Conservation (phyloP, 139 green algal species). For the Klebsormidium nitens region DNA sequence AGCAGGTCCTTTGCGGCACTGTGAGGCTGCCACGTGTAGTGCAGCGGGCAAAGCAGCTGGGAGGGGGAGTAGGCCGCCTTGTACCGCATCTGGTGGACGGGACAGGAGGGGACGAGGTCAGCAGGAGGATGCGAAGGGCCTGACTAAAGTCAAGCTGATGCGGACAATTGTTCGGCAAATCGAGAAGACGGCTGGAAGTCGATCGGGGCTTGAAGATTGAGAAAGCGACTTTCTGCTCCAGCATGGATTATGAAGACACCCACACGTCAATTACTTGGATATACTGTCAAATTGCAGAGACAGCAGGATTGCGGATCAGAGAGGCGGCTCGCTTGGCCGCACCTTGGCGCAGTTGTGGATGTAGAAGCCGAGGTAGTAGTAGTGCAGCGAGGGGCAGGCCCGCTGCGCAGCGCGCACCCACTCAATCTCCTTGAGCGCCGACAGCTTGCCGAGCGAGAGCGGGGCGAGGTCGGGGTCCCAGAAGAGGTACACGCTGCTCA, state of each 20-base stretch:
- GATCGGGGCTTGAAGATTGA: too few species aligned
- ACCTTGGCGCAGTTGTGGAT: constrained; percentile 90
- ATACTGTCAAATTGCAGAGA: neutral
- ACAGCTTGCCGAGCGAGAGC: constrained; percentile 66
- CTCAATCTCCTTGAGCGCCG: constrained; percentile 68
- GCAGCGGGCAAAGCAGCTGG: constrained; percentile 80
- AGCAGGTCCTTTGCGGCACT: too few species aligned
- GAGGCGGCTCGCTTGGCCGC: neutral
- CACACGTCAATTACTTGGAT: too few species aligned
- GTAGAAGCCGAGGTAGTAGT: constrained; percentile 96
- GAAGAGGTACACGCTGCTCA: constrained; percentile 80
- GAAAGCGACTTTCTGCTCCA: too few species aligned
- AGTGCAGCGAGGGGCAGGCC: constrained; percentile 52
- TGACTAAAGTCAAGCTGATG: too few species aligned
- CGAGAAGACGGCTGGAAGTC: too few species aligned
- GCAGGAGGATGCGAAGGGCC: too few species aligned
- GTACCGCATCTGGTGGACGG: constrained; percentile 67
- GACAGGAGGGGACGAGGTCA: too few species aligned
- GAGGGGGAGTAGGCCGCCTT: constrained; percentile 82
- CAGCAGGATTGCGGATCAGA: neutral
- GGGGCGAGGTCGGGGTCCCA: constrained; percentile 76
- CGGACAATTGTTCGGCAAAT: too few species aligned
- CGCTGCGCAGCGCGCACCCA: constrained; percentile 56
- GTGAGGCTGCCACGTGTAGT: constrained; percentile 52
- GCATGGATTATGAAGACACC: too few species aligned